Percentiles rank a stretch among this genome's conserved stretches.
Evolutionary conservation across 306 rosid genomes (phyloP).

Genomic region (Inga oerstediana): DNA sequence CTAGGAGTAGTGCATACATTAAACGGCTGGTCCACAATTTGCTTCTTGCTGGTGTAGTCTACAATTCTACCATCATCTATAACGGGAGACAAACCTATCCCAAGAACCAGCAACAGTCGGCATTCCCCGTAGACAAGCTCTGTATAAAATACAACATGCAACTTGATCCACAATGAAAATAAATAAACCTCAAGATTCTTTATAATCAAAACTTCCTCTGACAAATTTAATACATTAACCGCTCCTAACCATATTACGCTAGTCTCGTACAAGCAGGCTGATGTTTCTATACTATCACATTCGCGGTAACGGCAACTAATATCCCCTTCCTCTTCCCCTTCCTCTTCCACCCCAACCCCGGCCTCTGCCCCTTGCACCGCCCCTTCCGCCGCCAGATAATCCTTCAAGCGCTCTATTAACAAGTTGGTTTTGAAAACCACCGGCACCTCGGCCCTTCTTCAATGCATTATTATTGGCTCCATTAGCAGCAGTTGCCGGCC

Average conservation of each 20-base stretch:
- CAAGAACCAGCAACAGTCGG: not conserved
- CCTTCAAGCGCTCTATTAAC: constrained; percentile 20
- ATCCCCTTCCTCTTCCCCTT: not conserved
- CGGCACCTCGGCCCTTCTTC: constrained; percentile 17
- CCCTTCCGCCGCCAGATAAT: not conserved
- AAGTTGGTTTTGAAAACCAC: constrained; percentile 8
- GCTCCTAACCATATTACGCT: not conserved
- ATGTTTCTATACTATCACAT: not conserved
- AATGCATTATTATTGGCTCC: not conserved
- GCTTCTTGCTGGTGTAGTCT: not conserved
- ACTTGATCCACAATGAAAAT: not conserved
- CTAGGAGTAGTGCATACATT: not conserved
- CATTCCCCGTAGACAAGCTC: not conserved
- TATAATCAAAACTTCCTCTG: constrained; percentile 14
- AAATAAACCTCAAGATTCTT: not conserved
- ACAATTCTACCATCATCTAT: not conserved
- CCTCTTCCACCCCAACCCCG: not conserved
- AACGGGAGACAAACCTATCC: not conserved
- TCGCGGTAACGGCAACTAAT: not conserved
- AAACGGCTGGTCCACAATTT: not conserved
- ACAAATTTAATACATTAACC: constrained; percentile 2
- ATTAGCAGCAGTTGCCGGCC: constrained; percentile 1
- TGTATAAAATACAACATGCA: not conserved
- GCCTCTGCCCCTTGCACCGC: not conserved
- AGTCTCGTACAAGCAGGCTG: not conserved